A percentile compares a stretch with the other conserved stretches of the same genome.
Evolutionary conservation across 1,284 basidiomycete species (phyloP).

Genomic region (Heliocybe sulcata): DNA sequence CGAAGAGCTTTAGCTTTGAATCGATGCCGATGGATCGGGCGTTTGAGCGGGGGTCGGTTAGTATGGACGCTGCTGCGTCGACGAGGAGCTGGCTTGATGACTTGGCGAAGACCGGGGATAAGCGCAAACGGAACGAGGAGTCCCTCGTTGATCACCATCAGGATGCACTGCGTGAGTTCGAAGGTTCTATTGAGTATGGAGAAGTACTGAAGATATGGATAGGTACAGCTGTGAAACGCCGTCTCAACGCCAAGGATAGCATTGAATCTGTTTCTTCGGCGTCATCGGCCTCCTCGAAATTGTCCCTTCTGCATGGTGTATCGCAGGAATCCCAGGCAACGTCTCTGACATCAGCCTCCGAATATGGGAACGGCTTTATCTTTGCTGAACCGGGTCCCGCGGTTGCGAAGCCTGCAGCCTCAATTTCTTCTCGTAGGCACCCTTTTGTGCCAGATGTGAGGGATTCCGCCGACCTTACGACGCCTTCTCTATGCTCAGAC

Average conservation of each 20-base stretch:
- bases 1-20: not conserved
- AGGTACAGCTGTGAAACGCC: not conserved
- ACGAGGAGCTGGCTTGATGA: not conserved
- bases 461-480: conserved; percentile 25
- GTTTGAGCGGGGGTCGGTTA: not conserved
- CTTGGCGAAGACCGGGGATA: not conserved
- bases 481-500: conserved; percentile 67
- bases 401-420: conserved; percentile 5
- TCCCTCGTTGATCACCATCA: not conserved
- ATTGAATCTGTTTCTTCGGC: not conserved
- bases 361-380: not conserved
- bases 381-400: not conserved
- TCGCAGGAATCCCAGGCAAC: not conserved
- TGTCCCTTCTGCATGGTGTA: too few relatives aligned
- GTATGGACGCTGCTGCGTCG: not conserved
- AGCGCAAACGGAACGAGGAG: not conserved
- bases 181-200: not conserved
- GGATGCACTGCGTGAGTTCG: not conserved
- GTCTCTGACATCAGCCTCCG: not conserved
- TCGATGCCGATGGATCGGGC: not conserved
- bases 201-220: not conserved
- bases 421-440: conserved; percentile 9
- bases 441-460: conserved; percentile 14
- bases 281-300: too few relatives aligned
- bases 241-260: not conserved